Conservation (phyloP, 169 alveolate genomes). For the Plasmodium cynomolgi region DNA sequence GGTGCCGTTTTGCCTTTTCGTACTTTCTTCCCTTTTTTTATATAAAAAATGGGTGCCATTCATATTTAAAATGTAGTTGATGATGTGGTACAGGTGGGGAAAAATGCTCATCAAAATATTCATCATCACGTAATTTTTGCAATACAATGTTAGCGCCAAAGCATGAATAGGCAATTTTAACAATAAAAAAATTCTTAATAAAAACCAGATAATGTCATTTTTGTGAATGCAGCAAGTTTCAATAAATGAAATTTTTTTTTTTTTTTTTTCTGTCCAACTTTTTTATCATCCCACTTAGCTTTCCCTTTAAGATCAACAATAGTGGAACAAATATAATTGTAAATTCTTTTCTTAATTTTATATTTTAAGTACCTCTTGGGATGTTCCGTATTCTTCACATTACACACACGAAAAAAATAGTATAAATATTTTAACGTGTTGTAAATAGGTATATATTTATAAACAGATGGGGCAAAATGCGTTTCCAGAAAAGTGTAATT, state of each 20-base stretch:
- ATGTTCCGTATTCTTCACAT: constrained; percentile 16
- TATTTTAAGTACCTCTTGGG: constrained; percentile 20
- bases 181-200: constrained; percentile 55
- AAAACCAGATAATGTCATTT: constrained; percentile 74
- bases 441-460: constrained; percentile 70
- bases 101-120: constrained; percentile 49
- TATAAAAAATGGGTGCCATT: constrained; percentile 42
- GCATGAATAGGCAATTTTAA: constrained; percentile 72
- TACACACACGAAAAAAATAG: constrained; percentile 45
- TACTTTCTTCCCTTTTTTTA: constrained; percentile 14
- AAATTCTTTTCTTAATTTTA: constrained; percentile 66
- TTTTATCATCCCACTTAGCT: background rate
- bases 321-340: constrained; percentile 44
- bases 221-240: constrained; percentile 37
- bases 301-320: constrained; percentile 28
- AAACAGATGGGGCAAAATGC: constrained; percentile 60
- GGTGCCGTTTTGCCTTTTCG: background rate
- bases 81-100: constrained; percentile 59
- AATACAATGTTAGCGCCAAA: constrained; percentile 58
- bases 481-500: constrained; percentile 62
- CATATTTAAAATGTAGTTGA: constrained; percentile 72
- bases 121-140: constrained; percentile 67
- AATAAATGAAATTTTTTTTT: constrained; percentile 13
- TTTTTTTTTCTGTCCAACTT: constrained; percentile 3
- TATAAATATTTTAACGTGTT: constrained; percentile 64